Evolutionary conservation across 495 filamentous ascomycete genomes (phyloP), one percentile per base, ranked within the genome.

Genomic region (Trichocladium uniseriatum): DNA sequence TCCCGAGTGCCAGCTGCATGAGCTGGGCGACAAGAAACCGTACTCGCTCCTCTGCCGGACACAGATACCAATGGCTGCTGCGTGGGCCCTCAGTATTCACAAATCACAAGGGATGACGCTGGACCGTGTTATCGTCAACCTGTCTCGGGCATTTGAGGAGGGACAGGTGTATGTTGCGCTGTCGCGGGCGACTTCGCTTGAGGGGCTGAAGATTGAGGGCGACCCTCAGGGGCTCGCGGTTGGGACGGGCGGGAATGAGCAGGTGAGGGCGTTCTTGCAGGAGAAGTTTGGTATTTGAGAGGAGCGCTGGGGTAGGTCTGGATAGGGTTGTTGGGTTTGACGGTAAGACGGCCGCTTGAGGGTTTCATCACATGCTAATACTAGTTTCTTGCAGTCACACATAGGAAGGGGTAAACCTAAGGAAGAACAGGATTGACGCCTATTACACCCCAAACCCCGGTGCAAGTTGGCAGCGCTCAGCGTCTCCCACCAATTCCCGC

Each of bases 101-200:
- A 95, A 95, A 68, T 84, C 89, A 3, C 91, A 98, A 62, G 89
- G 89, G 5, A 87, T 96, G 60, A 96, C 92, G 19, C 74, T 98
- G 24, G 86, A 95, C 44, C 76, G 88, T 1, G 91, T 95, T 8
- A 87, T 94, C 50, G 89, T 98, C 10, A 82, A 96, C 58, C 67
- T 98, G 3, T 82, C 83, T 0, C 77, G 72, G 38, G 85, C 87
- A 3, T 98, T 95, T 58, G 89, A 95, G 60, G 91, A 91, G 59
- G 90, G 90, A 0, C 91, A 89, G 59, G 82, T 79, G 0, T 90
- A 90, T 56, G 86, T 90, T 13, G 86, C 86, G 18, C 68, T 90
- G 14, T 83, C 78, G 40, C 75, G 92, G 54, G 92, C 91, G 16
- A 91, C 82, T 3, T 81, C 76, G 31, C 82, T 95, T 53, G 76